phyloP scores from a whole-genome alignment of 2,329 filamentous ascomycete species.

The Neurospora sp. region DNA sequence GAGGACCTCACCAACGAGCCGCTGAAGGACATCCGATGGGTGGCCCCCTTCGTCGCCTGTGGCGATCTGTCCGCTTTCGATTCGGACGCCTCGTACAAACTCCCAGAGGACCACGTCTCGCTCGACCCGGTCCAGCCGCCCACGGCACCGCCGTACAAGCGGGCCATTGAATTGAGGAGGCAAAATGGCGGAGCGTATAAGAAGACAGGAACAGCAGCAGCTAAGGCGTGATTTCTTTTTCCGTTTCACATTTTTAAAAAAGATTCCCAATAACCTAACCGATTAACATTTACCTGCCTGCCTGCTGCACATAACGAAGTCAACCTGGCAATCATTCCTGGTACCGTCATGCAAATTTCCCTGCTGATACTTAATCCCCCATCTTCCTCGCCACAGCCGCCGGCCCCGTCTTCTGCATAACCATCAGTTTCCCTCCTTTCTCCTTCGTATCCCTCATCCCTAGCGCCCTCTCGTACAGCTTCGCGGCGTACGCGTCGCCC shows the following conservation, averaged over 20 bases:
- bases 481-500: constrained; percentile 21
- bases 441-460: constrained; percentile 35
- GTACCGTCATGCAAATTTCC: too few relatives aligned
- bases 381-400: not conserved
- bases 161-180: constrained; percentile 75
- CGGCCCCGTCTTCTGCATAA: constrained; percentile 8
- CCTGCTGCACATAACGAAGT: not conserved
- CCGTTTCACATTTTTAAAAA: not conserved
- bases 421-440: constrained; percentile 27
- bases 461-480: constrained; percentile 38
- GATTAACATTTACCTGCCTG: not conserved
- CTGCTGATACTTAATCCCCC: not conserved
- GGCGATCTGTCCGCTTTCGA: constrained; percentile 92
- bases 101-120: constrained; percentile 77
- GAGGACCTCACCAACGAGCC: constrained; percentile 32
- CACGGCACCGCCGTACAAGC: constrained; percentile 90
- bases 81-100: constrained; percentile 84
- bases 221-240: not conserved
- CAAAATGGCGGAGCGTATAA: constrained; percentile 64
- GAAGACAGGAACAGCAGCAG: constrained; percentile 41
- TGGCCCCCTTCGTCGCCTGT: constrained; percentile 93
- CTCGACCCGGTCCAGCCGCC: constrained; percentile 91
- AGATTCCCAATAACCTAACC: not conserved
- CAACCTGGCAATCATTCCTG: too few relatives aligned
- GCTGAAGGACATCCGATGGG: constrained; percentile 55